Evolutionary conservation across 2,329 filamentous ascomycete genomes (phyloP), one percentile per base, ranked within the genome.

Genomic region (Fusarium redolens): DNA sequence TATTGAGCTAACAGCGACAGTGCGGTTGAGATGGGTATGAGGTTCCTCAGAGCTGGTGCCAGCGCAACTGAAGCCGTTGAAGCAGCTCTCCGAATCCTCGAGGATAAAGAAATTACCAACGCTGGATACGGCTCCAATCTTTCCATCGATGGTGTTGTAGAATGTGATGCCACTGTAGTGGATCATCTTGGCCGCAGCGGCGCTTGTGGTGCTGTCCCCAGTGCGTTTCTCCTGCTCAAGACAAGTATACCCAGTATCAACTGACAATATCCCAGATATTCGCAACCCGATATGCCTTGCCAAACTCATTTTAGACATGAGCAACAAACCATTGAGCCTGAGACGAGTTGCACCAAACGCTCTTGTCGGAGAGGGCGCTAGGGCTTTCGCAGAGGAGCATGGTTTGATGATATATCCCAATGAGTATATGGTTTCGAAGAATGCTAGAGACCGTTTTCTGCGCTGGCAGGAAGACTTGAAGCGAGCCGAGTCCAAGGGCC

Each of bases 21-120:
- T 82, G 95, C 96, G 71, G 93, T 93, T n/a, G 91, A 90, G 74
- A 87, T 93, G 77, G 95, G 90, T 38, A 98, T 98, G 93, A 88
- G 87, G 56, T 88, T 97, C 68, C 85, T 99, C 67, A 92, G 89
- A 77, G 89, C 88, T 71, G 96, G 96, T 30, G 93, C 92, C 14
- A 90, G 91, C 45, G 94, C 96, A 8, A 87, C 96, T 7, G 94
- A 98, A 79, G 96, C 95, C 20, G 92, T 98, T 28, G 96, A 98
- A 82, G 92, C 93, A 56, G 94, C 96, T 35, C 91, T 99, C 77
- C 93, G 92, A 75, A 87, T 94, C 25, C 90, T 99, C 22, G 96
- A 99, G 83, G 94, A 99, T 80, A 92, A 93, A 64, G 95, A 98
- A 78, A 97, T 99, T 74, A 99, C 97, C 40, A 99, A 99, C 81